Evolutionary conservation across 768 basidiomycete species (phyloP), one percentile per base, ranked within the genome.

Genomic region (Nidularia sp.): DNA sequence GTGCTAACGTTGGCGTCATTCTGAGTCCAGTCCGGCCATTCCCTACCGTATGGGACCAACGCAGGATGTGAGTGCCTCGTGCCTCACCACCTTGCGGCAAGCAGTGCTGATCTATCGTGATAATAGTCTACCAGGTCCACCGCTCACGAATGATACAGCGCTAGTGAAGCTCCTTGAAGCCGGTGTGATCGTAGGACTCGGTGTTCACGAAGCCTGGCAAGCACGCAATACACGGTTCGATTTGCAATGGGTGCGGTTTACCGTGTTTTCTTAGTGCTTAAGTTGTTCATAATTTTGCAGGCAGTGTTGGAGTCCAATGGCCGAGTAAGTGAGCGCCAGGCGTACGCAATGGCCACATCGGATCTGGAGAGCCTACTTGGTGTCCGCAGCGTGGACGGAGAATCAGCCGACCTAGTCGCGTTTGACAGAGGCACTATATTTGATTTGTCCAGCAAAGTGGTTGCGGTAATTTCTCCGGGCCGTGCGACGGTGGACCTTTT

Each of bases 101-200:
- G 15, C 45, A n/a, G n/a, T n/a, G n/a, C n/a, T n/a, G n/a, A n/a
- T n/a, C n/a, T n/a, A 51, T 47, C 18, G 18, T 36, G 31, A 18
- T 15, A 29, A 45, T 61, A 83, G 87, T 63, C 64, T 86, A 57
- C 83, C 88, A 31, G 90, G 91, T 1, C 86, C 86, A 22, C 92
- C 92, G 4, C 66, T 93, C 25, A 80, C 85, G 5, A 79, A 80
- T 51, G 73, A 80, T 55, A 81, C 80, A 10, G 76, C 70, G 57
- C 80, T 93, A 36, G 76, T 81, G 3, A 79, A 73, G 18, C 75
- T 98, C 36, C 66, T 88, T 12, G 70, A 78, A 4, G 75, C 85
- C 34, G 85, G 84, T n/a, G 88, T 96, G n/a, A 84, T 83, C 15
- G 85, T 92, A n/a, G 90, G 81, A 15, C 62, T 93, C 47, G 88